Evolutionary conservation across 768 basidiomycete species (phyloP).

Genomic region (Mycena capillaripes): DNA sequence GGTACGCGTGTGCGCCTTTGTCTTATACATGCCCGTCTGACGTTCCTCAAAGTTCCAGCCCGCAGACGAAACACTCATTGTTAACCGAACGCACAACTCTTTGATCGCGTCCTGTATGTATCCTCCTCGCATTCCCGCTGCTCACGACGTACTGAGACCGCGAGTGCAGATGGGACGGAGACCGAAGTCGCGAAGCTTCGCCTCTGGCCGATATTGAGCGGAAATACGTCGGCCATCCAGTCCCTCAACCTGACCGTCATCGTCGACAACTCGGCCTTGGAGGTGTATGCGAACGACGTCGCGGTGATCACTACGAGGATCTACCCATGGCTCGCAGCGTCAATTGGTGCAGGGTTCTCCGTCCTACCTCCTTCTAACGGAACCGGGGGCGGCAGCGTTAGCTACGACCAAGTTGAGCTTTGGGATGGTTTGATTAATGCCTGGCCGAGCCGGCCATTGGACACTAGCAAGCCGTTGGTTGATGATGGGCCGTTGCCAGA

Average conservation of each 20-base stretch:
- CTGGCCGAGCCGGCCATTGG: constrained; percentile 19
- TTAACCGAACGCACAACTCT: constrained; percentile 26
- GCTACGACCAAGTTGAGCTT: constrained; percentile 21
- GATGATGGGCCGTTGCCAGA: constrained; percentile 29
- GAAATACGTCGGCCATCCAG: constrained; percentile 26
- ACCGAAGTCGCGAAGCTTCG: constrained; percentile 30
- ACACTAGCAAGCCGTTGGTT: constrained; percentile 27
- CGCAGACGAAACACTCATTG: constrained; percentile 23
- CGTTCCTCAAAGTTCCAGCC: constrained; percentile 21
- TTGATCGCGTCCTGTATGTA: constrained; percentile 26
- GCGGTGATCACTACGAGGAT: constrained; percentile 26
- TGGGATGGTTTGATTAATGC: constrained; percentile 33
- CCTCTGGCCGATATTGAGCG: constrained; percentile 30
- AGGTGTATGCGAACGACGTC: constrained; percentile 31
- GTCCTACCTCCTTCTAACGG: constrained; percentile 10
- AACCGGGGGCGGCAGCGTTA: constrained; percentile 2
- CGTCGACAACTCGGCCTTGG: constrained; percentile 30
- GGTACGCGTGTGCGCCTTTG: not conserved
- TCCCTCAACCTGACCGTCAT: constrained; percentile 30
- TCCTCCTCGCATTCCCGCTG: too few species aligned
- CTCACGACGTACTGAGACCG: not conserved
- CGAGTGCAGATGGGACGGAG: constrained; percentile 21
- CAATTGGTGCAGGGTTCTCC: constrained; percentile 23
- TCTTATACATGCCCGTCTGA: not conserved
- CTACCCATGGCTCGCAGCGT: constrained; percentile 29